Conservation (phyloP, 305 asterid species). For the Galium porrigens region DNA sequence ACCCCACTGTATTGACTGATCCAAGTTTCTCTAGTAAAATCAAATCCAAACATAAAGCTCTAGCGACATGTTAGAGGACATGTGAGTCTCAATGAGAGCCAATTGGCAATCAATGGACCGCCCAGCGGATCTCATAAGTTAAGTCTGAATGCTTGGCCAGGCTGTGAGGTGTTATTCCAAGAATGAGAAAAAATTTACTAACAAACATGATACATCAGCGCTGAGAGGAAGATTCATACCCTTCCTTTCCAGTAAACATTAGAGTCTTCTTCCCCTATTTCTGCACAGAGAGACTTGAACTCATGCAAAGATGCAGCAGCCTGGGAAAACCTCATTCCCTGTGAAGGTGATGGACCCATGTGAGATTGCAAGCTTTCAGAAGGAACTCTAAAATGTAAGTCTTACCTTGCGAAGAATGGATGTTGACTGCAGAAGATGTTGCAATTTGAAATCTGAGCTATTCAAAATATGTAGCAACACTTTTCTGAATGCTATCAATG, state of each 20-base stretch:
- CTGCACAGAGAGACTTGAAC: conserved; percentile 61
- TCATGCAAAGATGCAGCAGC: conserved; percentile 91
- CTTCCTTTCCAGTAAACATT: conserved; percentile 82
- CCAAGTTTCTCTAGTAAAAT: not conserved
- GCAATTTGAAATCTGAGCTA: conserved; percentile 39
- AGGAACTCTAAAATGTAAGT: conserved; percentile 17
- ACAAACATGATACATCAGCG: not conserved
- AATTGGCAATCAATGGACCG: not conserved
- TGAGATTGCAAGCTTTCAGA: conserved; percentile 14
- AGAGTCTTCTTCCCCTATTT: conserved; percentile 45
- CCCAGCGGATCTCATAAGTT: not conserved
- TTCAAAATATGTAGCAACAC: conserved; percentile 62
- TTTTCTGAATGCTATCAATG: conserved; percentile 82
- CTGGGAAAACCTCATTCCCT: conserved; percentile 82
- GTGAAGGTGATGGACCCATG: conserved; percentile 21
- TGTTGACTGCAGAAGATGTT: conserved; percentile 80
- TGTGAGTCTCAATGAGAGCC: too few species aligned
- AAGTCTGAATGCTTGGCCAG: not conserved
- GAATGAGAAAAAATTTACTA: not conserved
- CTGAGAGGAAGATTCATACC: conserved; percentile 29
- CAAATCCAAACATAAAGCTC: conserved; percentile 1
- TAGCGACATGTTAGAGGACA: not conserved
- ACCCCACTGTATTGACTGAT: not conserved
- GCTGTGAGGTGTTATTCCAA: not conserved
- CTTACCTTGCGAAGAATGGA: conserved; percentile 83